phyloP scores from a whole-genome alignment of 441 rosid genomes.

The Bruguiera hainesii region DNA sequence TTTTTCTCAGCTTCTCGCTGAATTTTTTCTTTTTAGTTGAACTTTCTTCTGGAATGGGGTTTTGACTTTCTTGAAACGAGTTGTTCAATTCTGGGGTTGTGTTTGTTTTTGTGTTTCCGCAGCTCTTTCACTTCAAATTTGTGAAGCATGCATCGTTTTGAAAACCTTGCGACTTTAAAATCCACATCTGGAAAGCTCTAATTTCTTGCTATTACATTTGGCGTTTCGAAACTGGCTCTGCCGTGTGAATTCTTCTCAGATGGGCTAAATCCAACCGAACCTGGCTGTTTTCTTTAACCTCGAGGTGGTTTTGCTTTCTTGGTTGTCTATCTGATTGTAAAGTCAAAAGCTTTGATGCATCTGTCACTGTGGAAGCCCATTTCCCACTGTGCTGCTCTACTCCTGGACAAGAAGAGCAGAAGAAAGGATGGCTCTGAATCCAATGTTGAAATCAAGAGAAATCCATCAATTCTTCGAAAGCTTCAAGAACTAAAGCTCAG shows the following conservation, averaged over 20 bases:
- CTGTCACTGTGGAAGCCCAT: slow-evolving; percentile 95
- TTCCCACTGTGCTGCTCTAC: slow-evolving; percentile 93
- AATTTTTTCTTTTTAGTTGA: slow-evolving; percentile 33
- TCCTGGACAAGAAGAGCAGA: slow-evolving; percentile 89
- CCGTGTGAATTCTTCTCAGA: slow-evolving; percentile 23
- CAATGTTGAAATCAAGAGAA: slow-evolving; percentile 41
- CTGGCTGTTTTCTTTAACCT: slow-evolving; percentile 19
- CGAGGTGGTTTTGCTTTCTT: slow-evolving; percentile 24
- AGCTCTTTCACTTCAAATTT: slow-evolving; percentile 30
- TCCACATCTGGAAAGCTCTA: neutral
- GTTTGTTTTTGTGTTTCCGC: slow-evolving; percentile 1
- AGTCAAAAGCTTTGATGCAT: slow-evolving; percentile 62
- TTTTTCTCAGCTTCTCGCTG: slow-evolving; percentile 45
- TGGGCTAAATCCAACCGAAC: slow-evolving; percentile 35
- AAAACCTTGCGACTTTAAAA: slow-evolving; percentile 16
- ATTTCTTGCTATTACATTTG: slow-evolving; percentile 8
- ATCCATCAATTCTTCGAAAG: slow-evolving; percentile 53
- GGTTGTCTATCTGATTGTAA: slow-evolving; percentile 16
- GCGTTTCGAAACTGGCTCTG: slow-evolving; percentile 30
- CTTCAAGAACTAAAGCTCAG: slow-evolving; percentile 73
- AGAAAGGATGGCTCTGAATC: slow-evolving; percentile 69
- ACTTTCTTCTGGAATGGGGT: slow-evolving; percentile 26
- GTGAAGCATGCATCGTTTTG: slow-evolving; percentile 16
- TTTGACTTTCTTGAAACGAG: slow-evolving; percentile 31
- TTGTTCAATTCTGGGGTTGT: slow-evolving; percentile 24